These are phyloP conservation scores for Glonium stellatum DNA, from an alignment of 495 filamentous ascomycete species.

Conservation along the genomic window DNA sequence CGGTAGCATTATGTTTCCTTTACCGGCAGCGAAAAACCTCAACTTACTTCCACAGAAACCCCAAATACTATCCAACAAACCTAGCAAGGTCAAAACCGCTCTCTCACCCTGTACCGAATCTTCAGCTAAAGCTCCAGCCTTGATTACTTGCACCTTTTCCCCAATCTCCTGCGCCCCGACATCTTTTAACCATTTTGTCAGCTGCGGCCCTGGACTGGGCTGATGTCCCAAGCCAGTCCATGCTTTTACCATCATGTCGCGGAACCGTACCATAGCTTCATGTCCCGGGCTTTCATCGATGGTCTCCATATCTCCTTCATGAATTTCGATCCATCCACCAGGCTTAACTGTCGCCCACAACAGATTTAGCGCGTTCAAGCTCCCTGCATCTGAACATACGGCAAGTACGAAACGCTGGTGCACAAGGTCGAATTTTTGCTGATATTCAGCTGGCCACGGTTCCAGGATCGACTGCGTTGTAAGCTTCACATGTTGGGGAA, in stretches of 20 bases:
- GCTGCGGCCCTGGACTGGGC: slow-evolving; percentile 7
- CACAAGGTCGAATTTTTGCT: slow-evolving; percentile 9
- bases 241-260: background rate
- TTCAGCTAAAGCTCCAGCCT: background rate
- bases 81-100: slow-evolving; percentile 3
- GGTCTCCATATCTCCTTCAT: slow-evolving; percentile 17
- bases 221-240: slow-evolving; percentile 9
- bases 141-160: slow-evolving; percentile 4
- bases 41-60: background rate
- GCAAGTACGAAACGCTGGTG: slow-evolving; percentile 18
- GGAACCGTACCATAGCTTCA: slow-evolving; percentile 9
- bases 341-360: slow-evolving; percentile 9
- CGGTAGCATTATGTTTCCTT: too few species aligned
- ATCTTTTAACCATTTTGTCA: slow-evolving; percentile 1
- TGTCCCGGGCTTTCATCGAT: slow-evolving; percentile 9
- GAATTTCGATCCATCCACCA: slow-evolving; percentile 15
- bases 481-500: slow-evolving; percentile 9
- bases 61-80: slow-evolving; percentile 7
- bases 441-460: slow-evolving; percentile 6
- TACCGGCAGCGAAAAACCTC: too few species aligned
- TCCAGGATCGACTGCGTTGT: slow-evolving; percentile 9
- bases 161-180: background rate
- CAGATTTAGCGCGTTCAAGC: background rate
- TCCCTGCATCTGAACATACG: background rate
- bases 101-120: slow-evolving; percentile 6